Evolutionary conservation across 139 green algal genomes (phyloP).

Genomic region (Protoeuglena noctilucae): DNA sequence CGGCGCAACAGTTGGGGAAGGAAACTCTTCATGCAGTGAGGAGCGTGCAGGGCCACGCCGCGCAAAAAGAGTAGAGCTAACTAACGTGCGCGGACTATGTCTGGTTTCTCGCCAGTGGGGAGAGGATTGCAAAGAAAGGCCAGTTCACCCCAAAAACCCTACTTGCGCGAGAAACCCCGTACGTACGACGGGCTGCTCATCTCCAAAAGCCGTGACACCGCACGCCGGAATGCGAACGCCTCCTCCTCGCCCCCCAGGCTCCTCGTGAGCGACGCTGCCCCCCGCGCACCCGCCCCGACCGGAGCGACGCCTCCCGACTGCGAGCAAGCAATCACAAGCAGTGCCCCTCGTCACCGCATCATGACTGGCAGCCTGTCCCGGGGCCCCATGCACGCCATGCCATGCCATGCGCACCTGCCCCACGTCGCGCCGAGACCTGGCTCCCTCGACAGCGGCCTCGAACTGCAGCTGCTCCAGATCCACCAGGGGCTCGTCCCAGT

Average conservation of each 20-base stretch:
- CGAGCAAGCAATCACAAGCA: too few species aligned
- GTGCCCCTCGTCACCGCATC: not conserved
- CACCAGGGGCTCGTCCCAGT: conserved; percentile 32
- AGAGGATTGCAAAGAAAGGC: too few species aligned
- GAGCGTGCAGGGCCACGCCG: too few species aligned
- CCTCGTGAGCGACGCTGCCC: not conserved
- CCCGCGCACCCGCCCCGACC: not conserved
- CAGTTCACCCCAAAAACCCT: not conserved
- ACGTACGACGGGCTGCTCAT: conserved; percentile 21
- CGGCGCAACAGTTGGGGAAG: too few species aligned
- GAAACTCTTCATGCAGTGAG: too few species aligned
- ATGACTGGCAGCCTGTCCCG: not conserved
- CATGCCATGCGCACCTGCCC: too few species aligned
- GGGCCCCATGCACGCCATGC: too few species aligned
- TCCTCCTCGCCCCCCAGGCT: conserved; percentile 50
- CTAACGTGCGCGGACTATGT: too few species aligned
- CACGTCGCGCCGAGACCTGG: conserved; percentile 35
- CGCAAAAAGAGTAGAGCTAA: too few species aligned
- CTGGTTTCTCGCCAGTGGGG: too few species aligned
- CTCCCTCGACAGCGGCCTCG: conserved; percentile 55
- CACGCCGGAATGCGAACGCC: conserved; percentile 58
- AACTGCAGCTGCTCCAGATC: conserved; percentile 69
- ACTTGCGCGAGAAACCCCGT: not conserved
- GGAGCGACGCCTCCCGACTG: conserved; percentile 42
- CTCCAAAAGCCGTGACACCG: conserved; percentile 51